Evolutionary conservation across 495 filamentous ascomycete species (phyloP).

Genomic region (Penicillium arizonense): DNA sequence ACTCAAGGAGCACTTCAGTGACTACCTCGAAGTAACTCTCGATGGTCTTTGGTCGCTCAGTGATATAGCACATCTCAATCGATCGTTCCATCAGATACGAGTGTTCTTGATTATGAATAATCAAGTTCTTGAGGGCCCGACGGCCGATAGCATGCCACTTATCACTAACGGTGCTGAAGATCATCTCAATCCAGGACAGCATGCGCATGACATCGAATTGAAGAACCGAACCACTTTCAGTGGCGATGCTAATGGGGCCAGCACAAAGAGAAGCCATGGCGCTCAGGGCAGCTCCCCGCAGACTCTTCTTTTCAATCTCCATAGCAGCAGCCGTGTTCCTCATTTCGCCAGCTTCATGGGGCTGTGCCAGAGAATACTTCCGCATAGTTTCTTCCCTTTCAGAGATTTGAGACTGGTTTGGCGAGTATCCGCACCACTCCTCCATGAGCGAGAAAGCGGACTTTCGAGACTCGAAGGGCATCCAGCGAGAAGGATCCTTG

Average conservation of each 20-base stretch:
- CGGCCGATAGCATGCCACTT: conserved; percentile 89
- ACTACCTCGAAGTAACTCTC: conserved; percentile 97
- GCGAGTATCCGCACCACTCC: conserved; percentile 97
- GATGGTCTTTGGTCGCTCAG: conserved; percentile 68
- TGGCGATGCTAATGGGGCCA: conserved; percentile 84
- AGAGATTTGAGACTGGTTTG: conserved; percentile 79
- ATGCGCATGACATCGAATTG: conserved; percentile 91
- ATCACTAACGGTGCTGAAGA: conserved; percentile 87
- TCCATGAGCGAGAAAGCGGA: conserved; percentile 96
- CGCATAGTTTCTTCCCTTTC: conserved; percentile 86
- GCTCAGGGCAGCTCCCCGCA: conserved; percentile 85
- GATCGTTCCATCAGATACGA: conserved; percentile 81
- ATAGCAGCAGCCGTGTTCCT: conserved; percentile 80
- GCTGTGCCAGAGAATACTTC: conserved; percentile 69
- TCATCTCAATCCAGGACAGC: conserved; percentile 90
- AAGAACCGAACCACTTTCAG: conserved; percentile 75
- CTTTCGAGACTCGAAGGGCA: conserved; percentile 92
- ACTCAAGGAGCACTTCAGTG: conserved; percentile 77
- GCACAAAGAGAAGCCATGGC: conserved; percentile 95
- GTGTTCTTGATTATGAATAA: conserved; percentile 84
- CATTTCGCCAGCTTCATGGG: conserved; percentile 64
- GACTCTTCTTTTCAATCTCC: conserved; percentile 93
- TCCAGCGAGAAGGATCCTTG: conserved; percentile 82
- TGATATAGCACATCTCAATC: conserved; percentile 81
- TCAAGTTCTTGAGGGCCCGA: conserved; percentile 84